phyloP scores from a whole-genome alignment of 2,329 filamentous ascomycete species.

The Chrysosporium queenslandicum region DNA sequence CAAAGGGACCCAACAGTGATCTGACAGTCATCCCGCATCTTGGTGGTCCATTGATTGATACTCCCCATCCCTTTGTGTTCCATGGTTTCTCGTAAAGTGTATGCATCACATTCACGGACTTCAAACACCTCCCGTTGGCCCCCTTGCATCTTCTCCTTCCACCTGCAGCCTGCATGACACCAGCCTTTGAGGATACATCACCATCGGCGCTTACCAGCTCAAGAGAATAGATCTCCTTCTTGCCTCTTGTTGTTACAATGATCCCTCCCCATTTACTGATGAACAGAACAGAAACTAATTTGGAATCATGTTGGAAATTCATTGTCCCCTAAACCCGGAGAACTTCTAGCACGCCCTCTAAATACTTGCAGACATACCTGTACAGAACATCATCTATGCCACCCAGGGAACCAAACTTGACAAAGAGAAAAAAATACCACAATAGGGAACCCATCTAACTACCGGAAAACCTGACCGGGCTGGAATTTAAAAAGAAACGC shows the following conservation, averaged over 20 bases:
- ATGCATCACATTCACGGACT: neutral
- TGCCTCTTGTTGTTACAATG: neutral
- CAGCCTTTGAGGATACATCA: no score
- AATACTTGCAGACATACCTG: neutral
- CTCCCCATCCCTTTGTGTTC: no score
- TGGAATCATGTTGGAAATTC: neutral
- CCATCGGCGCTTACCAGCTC: neutral
- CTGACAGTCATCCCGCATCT: no score
- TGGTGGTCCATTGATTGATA: no score
- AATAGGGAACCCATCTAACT: neutral
- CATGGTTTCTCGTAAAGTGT: no score
- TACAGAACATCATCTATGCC: neutral
- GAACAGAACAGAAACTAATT: neutral
- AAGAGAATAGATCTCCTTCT: no score
- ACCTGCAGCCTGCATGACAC: no score
- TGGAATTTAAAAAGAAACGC: constrained; percentile 2
- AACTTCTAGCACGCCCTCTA: neutral
- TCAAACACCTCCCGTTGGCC: neutral
- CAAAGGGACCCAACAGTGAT: no score
- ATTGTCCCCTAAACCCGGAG: neutral
- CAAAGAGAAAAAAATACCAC: neutral
- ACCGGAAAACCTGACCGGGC: neutral
- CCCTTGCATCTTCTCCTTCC: neutral
- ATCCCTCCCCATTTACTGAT: neutral
- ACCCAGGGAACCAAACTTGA: neutral